phyloP scores from a whole-genome alignment of 306 rosid species.

The Quercus engelmannii region DNA sequence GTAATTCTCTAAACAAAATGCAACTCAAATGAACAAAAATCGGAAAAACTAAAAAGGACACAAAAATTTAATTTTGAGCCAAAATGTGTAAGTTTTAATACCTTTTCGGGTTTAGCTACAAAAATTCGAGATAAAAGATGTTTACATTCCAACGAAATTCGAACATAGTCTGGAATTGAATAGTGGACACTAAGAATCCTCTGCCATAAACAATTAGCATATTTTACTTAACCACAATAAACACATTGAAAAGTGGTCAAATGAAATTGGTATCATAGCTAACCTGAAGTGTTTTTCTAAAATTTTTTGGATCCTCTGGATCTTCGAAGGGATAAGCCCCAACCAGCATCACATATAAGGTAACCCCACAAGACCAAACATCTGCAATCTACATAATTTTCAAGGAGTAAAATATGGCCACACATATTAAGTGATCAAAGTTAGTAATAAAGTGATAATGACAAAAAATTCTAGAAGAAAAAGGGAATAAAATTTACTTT shows the following conservation, averaged over 20 bases:
- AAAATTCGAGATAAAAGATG: conserved; percentile 87
- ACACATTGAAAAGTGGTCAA: neutral
- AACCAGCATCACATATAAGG: conserved; percentile 95
- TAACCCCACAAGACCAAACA: conserved; percentile 99
- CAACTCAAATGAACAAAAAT: neutral
- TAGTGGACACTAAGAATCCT: conserved; percentile 89
- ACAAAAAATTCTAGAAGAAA: neutral
- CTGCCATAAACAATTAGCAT: conserved; percentile 42
- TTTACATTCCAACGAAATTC: conserved; percentile 63
- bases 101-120: conserved; percentile 84
- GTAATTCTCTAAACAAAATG: conserved; percentile 65
- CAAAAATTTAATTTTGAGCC: neutral
- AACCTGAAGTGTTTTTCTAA: conserved; percentile 94
- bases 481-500: conserved; percentile 47
- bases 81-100: neutral
- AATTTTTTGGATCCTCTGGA: conserved; percentile 89
- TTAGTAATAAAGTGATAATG: conserved; percentile 17
- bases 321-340: conserved; percentile 99
- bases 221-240: neutral
- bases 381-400: conserved; percentile 76
- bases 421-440: conserved; percentile 16
- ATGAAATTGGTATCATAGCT: conserved; percentile 4
- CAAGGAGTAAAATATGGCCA: conserved; percentile 17
- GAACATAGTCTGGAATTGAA: conserved; percentile 82
- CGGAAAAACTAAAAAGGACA: neutral